phyloP scores from a whole-genome alignment of 164 flowering plant species.

The Chimonanthus praecox region DNA sequence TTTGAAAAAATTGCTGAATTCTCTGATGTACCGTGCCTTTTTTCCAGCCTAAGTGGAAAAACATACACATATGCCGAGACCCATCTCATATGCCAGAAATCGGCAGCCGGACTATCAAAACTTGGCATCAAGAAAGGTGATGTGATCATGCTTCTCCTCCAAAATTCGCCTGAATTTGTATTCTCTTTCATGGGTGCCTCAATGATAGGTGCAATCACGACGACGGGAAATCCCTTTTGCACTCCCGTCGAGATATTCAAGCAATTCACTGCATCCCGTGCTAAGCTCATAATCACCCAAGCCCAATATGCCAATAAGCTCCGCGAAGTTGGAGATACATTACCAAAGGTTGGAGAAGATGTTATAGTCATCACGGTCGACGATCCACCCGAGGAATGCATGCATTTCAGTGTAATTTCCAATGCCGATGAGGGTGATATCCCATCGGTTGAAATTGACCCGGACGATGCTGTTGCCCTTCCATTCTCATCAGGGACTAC shows the following conservation, averaged over 20 bases:
- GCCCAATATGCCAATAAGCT: conserved; percentile 55
- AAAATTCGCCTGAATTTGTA: conserved; percentile 61
- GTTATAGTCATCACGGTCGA: conserved; percentile 41
- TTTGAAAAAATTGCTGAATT: conserved; percentile 35
- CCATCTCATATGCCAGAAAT: conserved; percentile 33
- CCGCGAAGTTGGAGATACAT: conserved; percentile 14
- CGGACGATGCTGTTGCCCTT: conserved; percentile 56
- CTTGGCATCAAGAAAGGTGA: conserved; percentile 51
- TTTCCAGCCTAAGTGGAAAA: conserved; percentile 36
- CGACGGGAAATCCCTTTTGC: conserved; percentile 72
- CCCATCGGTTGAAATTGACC: conserved; percentile 24
- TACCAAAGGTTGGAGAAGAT: conserved; percentile 24
- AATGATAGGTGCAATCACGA: conserved; percentile 64
- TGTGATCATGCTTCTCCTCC: conserved; percentile 68
- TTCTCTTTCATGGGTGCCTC: conserved; percentile 74
- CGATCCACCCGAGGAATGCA: conserved; percentile 48
- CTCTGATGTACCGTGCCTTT: conserved; percentile 46
- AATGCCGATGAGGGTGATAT: conserved; percentile 38
- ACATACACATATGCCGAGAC: conserved; percentile 42
- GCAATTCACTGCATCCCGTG: conserved; percentile 32
- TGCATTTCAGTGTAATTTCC: conserved; percentile 46
- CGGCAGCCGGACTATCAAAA: conserved; percentile 47
- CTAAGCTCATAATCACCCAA: conserved; percentile 54
- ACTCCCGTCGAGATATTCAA: conserved; percentile 55
- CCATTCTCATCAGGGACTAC: conserved; percentile 92